Evolutionary conservation across 768 basidiomycete species (phyloP), one percentile per base, ranked within the genome.

Genomic region (Mycena leptocephala): DNA sequence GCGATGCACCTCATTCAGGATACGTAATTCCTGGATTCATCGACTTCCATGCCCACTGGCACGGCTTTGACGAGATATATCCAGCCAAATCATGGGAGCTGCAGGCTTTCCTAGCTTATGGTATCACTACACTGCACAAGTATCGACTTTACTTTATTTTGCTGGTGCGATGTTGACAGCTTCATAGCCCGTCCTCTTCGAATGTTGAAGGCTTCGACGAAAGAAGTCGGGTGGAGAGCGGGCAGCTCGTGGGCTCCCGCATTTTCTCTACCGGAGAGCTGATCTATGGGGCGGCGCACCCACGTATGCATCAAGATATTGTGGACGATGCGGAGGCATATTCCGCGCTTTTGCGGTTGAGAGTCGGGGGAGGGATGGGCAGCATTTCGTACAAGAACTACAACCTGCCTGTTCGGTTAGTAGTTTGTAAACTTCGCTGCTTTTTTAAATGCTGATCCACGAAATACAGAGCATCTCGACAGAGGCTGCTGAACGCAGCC

Each of bases 311-410:
- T 81, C 92, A 94, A 79, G 92, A 93, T 76, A 91, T 94, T 74
- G 90, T 88, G 22, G 91, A 90, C 65, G 85, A 89, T 76, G 88
- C 85, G 5, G 94, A 95, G 81, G 94, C 94, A 4, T 83, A 86
- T 74, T 92, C 93, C 67, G 93, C 93, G 2, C 87, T 95, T 46
- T 84, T 89, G 11, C 90, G 94, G 72, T 91, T 95, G 80, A 94
- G 93, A 76, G 93, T 86, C 5, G 94, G 95, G 81, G 94, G 93
- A n/a, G 94, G 94, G 5, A 89, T 91, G 16, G 89, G 91, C 0
- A 91, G 89, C 75, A 93, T 93, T 78, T 95, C 94, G 10, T 95
- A 95, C 82, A 95, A 95, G 84, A 95, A 95, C 77, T 95, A 95
- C 78, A 93, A 93, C 74, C 80, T 93, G 22, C 94, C 94, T 20